A percentile compares a stretch with the other conserved stretches of the same genome.
phyloP scores from a whole-genome alignment of 108 stramenopile genomes.

The Nitzschia putrida region DNA sequence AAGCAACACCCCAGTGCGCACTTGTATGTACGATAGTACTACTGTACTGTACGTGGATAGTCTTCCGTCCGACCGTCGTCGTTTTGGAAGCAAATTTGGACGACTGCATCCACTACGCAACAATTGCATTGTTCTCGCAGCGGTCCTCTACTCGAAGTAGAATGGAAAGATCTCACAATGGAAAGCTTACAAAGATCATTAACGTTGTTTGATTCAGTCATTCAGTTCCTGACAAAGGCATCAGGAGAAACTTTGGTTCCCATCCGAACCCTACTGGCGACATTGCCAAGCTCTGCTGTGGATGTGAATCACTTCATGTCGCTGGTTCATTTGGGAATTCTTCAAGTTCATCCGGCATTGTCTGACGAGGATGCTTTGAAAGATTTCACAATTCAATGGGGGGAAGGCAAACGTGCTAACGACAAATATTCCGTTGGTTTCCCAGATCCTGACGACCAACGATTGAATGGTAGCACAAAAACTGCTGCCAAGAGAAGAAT shows the following conservation, averaged over 20 bases:
- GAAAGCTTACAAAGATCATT: constrained; percentile 13
- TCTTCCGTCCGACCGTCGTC: too few relatives aligned
- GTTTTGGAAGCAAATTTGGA: too few relatives aligned
- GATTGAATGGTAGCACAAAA: constrained; percentile 73
- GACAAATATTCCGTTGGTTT: constrained; percentile 51
- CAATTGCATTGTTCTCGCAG: too few relatives aligned
- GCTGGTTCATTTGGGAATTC: constrained; percentile 48
- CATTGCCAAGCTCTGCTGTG: constrained; percentile 35
- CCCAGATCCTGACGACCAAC: constrained; percentile 43
- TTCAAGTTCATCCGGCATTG: constrained; percentile 33
- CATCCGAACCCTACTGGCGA: constrained; percentile 42
- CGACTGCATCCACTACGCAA: too few relatives aligned
- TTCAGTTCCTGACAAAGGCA: constrained; percentile 78
- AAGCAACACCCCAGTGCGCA: too few relatives aligned
- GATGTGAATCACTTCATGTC: constrained; percentile 26
- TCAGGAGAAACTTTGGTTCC: constrained; percentile 65
- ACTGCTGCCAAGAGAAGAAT: constrained; percentile 73
- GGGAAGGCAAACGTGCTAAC: constrained; percentile 5
- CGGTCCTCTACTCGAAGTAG: too few relatives aligned
- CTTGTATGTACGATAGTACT: too few relatives aligned
- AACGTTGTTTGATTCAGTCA: constrained; percentile 58
- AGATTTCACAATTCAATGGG: constrained; percentile 16
- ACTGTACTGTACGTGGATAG: too few relatives aligned
- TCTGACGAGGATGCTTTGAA: background rate
- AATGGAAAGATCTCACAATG: background rate